Conservation (phyloP, 148 eudicot genomes). For the Nepenthes mirabilis region DNA sequence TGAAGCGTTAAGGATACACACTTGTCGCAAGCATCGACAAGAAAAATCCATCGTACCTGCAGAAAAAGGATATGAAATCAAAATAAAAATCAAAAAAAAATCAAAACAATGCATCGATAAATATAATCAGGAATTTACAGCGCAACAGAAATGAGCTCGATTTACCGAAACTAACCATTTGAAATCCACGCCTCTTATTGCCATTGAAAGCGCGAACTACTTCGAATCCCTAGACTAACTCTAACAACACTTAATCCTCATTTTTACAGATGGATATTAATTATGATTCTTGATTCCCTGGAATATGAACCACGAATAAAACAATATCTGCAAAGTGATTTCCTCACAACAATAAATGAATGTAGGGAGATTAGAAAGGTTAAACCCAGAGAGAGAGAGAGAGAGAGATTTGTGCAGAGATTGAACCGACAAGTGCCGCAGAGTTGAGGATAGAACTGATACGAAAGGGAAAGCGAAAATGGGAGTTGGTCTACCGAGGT, state of each 20-base stretch:
- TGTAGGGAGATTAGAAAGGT: too few relatives aligned
- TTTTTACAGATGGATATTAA: neutral
- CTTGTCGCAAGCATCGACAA: conserved; percentile 92
- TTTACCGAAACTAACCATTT: conserved; percentile 42
- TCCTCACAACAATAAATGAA: neutral
- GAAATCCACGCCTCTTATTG: conserved; percentile 61
- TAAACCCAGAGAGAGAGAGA: conserved; percentile 5
- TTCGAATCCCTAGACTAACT: conserved; percentile 4
- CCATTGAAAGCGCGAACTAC: conserved; percentile 19
- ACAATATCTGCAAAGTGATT: neutral
- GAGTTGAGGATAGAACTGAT: neutral
- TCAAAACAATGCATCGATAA: neutral
- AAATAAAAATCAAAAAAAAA: neutral
- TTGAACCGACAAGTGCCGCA: neutral
- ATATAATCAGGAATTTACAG: neutral
- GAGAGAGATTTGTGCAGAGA: neutral
- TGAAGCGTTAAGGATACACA: conserved; percentile 64
- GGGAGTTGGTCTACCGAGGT: neutral
- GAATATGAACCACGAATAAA: neutral
- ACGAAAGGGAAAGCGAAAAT: conserved; percentile 3
- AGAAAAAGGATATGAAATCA: conserved; percentile 8
- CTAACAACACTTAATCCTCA: conserved; percentile 1
- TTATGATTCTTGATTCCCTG: neutral
- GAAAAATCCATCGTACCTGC: conserved; percentile 98
- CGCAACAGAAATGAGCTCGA: neutral